Evolutionary conservation across 2,329 filamentous ascomycete species (phyloP).

Genomic region (Hypoxylon sp.): DNA sequence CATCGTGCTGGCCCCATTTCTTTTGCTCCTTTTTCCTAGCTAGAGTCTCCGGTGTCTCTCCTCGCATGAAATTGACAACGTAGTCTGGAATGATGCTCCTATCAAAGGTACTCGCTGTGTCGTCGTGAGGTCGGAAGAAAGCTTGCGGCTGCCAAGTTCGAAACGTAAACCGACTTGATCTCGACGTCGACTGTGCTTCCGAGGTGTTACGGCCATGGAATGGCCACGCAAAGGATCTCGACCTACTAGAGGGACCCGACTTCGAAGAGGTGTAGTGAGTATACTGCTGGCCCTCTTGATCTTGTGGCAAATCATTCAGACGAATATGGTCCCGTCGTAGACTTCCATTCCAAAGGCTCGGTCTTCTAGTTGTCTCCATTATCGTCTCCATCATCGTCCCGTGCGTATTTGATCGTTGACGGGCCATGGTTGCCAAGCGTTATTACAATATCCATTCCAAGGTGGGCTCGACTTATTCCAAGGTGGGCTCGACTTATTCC

Average conservation of each 20-base stretch:
- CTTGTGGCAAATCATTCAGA: slow-evolving; percentile 38
- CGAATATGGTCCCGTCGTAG: slow-evolving; percentile 31
- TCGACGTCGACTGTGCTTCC: slow-evolving; percentile 44
- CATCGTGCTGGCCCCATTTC: slow-evolving; percentile 50
- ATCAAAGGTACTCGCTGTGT: slow-evolving; percentile 53
- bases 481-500: slow-evolving; percentile 33
- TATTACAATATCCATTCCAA: slow-evolving; percentile 46
- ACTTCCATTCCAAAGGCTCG: slow-evolving; percentile 48
- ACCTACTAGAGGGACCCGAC: slow-evolving; percentile 45
- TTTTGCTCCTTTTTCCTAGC: slow-evolving; percentile 58
- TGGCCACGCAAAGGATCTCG: slow-evolving; percentile 49
- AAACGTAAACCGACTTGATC: slow-evolving; percentile 47
- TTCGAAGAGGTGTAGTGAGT: slow-evolving; percentile 46
- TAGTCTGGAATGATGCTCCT: slow-evolving; percentile 66
- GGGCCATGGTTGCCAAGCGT: slow-evolving; percentile 43
- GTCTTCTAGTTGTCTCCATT: slow-evolving; percentile 42
- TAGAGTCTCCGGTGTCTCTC: slow-evolving; percentile 66
- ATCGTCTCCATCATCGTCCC: slow-evolving; percentile 43
- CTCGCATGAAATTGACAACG: slow-evolving; percentile 65
- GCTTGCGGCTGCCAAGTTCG: slow-evolving; percentile 47
- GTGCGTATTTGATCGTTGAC: slow-evolving; percentile 44
- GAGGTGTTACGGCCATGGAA: slow-evolving; percentile 48
- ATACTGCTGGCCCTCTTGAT: slow-evolving; percentile 46
- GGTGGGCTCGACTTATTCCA: slow-evolving; percentile 31
- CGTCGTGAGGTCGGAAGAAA: slow-evolving; percentile 47